Percentiles rank a stretch among this genome's conserved stretches.
These are phyloP conservation scores for Schizonepeta tenuifolia DNA, from an alignment of 257 asterid genomes.

Conservation along the genomic window DNA sequence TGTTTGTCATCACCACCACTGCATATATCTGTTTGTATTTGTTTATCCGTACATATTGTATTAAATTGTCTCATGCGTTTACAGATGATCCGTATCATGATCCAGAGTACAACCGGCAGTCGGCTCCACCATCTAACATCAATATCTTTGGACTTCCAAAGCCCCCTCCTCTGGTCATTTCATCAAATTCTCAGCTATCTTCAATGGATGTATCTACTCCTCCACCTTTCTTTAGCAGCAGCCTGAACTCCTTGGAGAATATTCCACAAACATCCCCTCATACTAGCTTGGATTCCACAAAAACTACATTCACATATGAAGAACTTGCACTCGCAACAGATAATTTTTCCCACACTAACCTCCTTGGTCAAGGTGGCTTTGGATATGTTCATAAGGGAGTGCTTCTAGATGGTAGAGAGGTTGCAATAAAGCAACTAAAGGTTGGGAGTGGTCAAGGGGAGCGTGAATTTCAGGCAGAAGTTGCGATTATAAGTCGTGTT, in stretches of 20 bases:
- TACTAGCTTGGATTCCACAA: slow-evolving; percentile 36
- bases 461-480: slow-evolving; percentile 99
- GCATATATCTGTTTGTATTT: slow-evolving; percentile 25
- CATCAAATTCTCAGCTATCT: slow-evolving; percentile 44
- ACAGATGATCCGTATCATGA: slow-evolving; percentile 47
- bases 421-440: slow-evolving; percentile 81
- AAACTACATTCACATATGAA: slow-evolving; percentile 67
- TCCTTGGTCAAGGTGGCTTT: slow-evolving; percentile 91
- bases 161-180: slow-evolving; percentile 36
- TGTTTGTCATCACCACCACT: slow-evolving; percentile 23
- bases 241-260: slow-evolving; percentile 44
- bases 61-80: slow-evolving; percentile 11
- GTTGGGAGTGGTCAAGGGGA: slow-evolving; percentile 90
- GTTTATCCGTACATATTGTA: slow-evolving; percentile 10
- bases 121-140: slow-evolving; percentile 39
- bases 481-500: slow-evolving; percentile 76
- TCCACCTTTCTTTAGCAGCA: slow-evolving; percentile 47
- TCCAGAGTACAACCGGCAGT: slow-evolving; percentile 43
- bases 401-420: slow-evolving; percentile 70
- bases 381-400: slow-evolving; percentile 90
- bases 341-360: slow-evolving; percentile 59
- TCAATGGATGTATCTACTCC: slow-evolving; percentile 43
- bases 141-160: slow-evolving; percentile 36
- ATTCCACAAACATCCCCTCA: slow-evolving; percentile 35
- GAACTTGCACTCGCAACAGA: slow-evolving; percentile 77